A percentile compares a stretch with the other conserved stretches of the same genome.
Evolutionary conservation across 768 basidiomycete genomes (phyloP).

Genomic region (Collybiopsis luxurians): DNA sequence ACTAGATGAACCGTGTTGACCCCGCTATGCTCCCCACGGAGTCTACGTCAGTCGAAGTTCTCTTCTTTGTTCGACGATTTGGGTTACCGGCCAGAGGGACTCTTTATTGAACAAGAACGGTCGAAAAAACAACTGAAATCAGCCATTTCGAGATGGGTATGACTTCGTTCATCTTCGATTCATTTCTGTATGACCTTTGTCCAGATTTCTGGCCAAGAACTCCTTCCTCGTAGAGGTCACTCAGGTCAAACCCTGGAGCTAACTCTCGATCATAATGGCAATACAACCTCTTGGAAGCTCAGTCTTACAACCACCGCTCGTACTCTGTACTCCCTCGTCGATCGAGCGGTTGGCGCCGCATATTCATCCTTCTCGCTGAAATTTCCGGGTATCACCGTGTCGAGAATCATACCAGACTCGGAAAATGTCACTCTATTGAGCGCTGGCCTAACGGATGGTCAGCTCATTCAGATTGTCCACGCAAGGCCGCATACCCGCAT

Average conservation of each 20-base stretch:
- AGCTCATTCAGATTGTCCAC: constrained; percentile 12
- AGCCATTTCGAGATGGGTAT: constrained; percentile 16
- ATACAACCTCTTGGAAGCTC: constrained; percentile 15
- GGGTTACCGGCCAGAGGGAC: constrained; percentile 10
- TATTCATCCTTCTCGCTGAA: constrained; percentile 13
- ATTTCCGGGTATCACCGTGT: background rate
- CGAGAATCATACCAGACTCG: constrained; percentile 12
- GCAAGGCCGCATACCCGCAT: constrained; percentile 11
- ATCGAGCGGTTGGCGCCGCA: constrained; percentile 19
- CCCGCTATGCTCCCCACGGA: constrained; percentile 9
- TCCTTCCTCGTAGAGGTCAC: background rate
- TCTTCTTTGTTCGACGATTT: constrained; percentile 10
- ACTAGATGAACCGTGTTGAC: constrained; percentile 12
- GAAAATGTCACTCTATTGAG: constrained; percentile 6
- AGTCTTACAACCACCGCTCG: constrained; percentile 12
- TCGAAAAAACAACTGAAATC: background rate
- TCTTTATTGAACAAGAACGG: background rate
- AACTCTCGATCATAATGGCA: constrained; percentile 11
- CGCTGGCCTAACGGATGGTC: constrained; percentile 14
- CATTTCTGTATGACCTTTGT: background rate
- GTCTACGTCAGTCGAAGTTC: constrained; percentile 13
- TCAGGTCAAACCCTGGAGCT: constrained; percentile 1
- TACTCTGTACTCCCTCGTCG: constrained; percentile 19
- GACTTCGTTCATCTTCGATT: background rate
- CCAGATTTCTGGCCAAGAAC: constrained; percentile 13